A percentile compares a stretch with the other conserved stretches of the same genome.
Conservation (phyloP, 805 yeast genomes). For the Lachancea dasiensis region DNA sequence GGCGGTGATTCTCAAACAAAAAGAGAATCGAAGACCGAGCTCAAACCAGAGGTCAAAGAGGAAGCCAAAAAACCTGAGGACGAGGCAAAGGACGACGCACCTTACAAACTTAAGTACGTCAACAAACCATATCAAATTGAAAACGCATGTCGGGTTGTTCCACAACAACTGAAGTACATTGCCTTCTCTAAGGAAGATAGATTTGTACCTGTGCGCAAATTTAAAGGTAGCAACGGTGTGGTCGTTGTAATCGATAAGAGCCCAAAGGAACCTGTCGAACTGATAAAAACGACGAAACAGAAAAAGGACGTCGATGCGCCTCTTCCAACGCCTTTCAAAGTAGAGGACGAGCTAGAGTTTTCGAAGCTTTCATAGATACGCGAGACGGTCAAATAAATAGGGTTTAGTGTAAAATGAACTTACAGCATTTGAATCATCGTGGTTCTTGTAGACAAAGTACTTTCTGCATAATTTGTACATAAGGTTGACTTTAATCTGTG, state of each 20-base stretch:
- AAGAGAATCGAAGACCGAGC: slow-evolving; percentile 20
- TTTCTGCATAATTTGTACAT: too few species aligned
- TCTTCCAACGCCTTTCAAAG: slow-evolving; percentile 30
- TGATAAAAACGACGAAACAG: slow-evolving; percentile 81
- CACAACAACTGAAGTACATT: slow-evolving; percentile 78
- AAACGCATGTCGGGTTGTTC: slow-evolving; percentile 84
- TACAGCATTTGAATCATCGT: too few species aligned
- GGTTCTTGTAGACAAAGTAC: too few species aligned
- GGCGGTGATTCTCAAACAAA: slow-evolving; percentile 34
- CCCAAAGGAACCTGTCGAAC: slow-evolving; percentile 54
- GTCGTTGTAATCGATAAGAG: slow-evolving; percentile 61
- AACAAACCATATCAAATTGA: slow-evolving; percentile 62
- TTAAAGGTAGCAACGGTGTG: slow-evolving; percentile 62
- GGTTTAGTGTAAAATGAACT: too few species aligned
- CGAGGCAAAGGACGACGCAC: slow-evolving; percentile 24
- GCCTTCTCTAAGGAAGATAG: slow-evolving; percentile 70
- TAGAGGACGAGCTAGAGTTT: slow-evolving; percentile 29
- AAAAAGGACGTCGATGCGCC: slow-evolving; percentile 69
- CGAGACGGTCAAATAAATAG: too few species aligned
- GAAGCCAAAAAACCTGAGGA: slow-evolving; percentile 22
- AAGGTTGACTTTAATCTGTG: too few species aligned
- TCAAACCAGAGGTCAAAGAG: slow-evolving; percentile 20
- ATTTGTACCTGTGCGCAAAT: slow-evolving; percentile 77
- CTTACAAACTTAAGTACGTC: slow-evolving; percentile 44
- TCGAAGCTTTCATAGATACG: slow-evolving; percentile 4